Evolutionary conservation across 495 filamentous ascomycete species (phyloP), one percentile per base, ranked within the genome.

Genomic region (Penicillium diatomitis): DNA sequence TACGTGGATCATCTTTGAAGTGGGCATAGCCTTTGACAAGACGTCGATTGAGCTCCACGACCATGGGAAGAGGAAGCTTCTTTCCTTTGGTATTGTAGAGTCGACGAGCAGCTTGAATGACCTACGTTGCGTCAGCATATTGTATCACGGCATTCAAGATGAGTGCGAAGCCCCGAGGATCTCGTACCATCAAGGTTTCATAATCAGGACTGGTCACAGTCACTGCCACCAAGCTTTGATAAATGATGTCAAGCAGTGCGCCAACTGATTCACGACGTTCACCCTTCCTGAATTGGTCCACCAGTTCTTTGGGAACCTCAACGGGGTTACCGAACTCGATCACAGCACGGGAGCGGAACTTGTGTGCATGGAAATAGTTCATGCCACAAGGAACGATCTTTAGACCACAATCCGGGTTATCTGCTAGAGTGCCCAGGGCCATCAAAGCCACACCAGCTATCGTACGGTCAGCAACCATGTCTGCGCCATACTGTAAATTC

Each of bases 331-430:
- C 92, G 63, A 99, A 99, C 56, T 99, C 92, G 50, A 99, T 81
- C 2, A 99, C 92, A 35, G 94, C 94, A 61, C 92, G 79, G 43
- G 92, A 99, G 11, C 92, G 83, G 68, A 99, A 99, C 64, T 97
- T 99, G 70, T 99, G 92, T 4, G 92, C 86, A 67, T 99, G 92
- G 69, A 99, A 99, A 67, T 99, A 99, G 61, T 99, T 99, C 92
- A 97, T 97, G 51, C 94, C 94, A 43, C 89, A 91, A n/a, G 94
- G 94, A n/a, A 99, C 86, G 57, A 99, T 97, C 65, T 88, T 94
- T 53, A 99, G 63, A n/a, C 86, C 90, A 61, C 86, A 96, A 53
- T 94, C 77, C 4, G 90, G 92, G 41, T 88, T 79, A 37, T 86
- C 83, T n/a, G 87, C 87, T 31, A 99, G 74, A 3, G 94, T 87